Conservation (phyloP, 257 asterid genomes). For the Nyctanthes arbortristis region DNA sequence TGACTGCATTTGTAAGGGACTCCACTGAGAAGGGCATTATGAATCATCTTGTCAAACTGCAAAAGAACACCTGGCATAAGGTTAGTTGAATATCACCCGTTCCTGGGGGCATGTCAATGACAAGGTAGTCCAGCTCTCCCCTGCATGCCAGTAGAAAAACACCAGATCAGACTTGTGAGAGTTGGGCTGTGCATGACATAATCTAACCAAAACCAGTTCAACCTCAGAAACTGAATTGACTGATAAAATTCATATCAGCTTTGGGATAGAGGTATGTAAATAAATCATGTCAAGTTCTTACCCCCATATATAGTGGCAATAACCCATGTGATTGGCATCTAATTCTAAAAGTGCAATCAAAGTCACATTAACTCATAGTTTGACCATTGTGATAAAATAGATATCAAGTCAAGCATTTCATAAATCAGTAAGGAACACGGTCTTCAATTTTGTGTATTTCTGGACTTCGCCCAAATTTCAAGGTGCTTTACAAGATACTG, state of each 20-base stretch:
- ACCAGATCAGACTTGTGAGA: slow-evolving; percentile 11
- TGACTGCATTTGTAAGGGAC: neutral
- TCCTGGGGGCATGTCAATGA: slow-evolving; percentile 99
- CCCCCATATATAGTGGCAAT: neutral
- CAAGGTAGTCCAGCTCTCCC: slow-evolving; percentile 97
- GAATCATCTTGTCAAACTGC: slow-evolving; percentile 10
- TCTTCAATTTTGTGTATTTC: neutral
- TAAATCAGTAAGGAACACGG: neutral
- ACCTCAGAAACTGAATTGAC: neutral
- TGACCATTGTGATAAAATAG: neutral
- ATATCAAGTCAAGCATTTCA: neutral
- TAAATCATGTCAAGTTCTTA: slow-evolving; percentile 20
- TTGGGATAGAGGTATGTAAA: slow-evolving; percentile 6
- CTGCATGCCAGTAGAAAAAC: slow-evolving; percentile 41
- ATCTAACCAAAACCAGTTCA: neutral
- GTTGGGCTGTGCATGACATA: slow-evolving; percentile 24
- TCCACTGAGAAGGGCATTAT: neutral
- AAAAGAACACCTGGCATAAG: slow-evolving; percentile 77
- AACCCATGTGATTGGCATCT: neutral
- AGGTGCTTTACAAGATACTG: neutral
- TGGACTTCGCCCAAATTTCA: neutral
- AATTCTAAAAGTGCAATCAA: neutral
- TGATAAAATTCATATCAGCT: slow-evolving; percentile 12
- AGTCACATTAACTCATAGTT: neutral
- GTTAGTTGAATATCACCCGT: slow-evolving; percentile 98